Conservation (phyloP, 2,329 filamentous ascomycete genomes). For the Ophiognomonia clavigignenti-juglandacearum region DNA sequence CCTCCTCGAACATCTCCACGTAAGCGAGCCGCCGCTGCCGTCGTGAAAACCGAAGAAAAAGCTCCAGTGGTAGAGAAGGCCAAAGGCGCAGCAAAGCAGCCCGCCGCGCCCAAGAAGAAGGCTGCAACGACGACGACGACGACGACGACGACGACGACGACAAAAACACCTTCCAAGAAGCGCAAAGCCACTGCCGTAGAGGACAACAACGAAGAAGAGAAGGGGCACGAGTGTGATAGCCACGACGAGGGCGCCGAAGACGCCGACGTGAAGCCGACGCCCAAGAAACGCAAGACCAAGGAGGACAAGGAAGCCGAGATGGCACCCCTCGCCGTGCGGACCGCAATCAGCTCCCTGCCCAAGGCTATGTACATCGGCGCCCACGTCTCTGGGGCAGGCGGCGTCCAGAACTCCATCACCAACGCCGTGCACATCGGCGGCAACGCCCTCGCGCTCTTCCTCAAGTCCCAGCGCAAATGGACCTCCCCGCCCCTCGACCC, state of each 20-base stretch:
- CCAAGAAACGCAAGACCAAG: slow-evolving; percentile 40
- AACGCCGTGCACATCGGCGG: slow-evolving; percentile 79
- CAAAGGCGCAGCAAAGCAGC: slow-evolving; percentile 24
- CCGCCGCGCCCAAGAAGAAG: no score
- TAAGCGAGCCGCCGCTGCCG: slow-evolving; percentile 17
- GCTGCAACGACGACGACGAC: no score
- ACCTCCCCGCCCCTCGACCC: slow-evolving; percentile 70
- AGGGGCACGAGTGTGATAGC: slow-evolving; percentile 18
- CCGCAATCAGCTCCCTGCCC: slow-evolving; percentile 57
- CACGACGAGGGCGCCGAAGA: slow-evolving; percentile 11
- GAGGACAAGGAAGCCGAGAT: slow-evolving; percentile 35
- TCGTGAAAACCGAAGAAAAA: slow-evolving; percentile 19
- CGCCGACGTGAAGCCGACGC: slow-evolving; percentile 23
- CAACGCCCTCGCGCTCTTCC: slow-evolving; percentile 90
- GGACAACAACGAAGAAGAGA: slow-evolving; percentile 20
- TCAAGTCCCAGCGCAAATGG: slow-evolving; percentile 98
- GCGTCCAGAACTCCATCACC: slow-evolving; percentile 80
- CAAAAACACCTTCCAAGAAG: slow-evolving; percentile 15
- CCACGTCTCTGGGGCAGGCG: slow-evolving; percentile 85
- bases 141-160: no score
- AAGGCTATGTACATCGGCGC: slow-evolving; percentile 79
- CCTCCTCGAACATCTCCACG: slow-evolving; percentile 12
- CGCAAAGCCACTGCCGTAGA: slow-evolving; percentile 22
- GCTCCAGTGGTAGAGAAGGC: slow-evolving; percentile 15
- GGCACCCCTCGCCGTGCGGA: slow-evolving; percentile 66